These are phyloP conservation scores for Stentor coeruleus DNA, from an alignment of 73 alveolate species.

Conservation along the genomic window DNA sequence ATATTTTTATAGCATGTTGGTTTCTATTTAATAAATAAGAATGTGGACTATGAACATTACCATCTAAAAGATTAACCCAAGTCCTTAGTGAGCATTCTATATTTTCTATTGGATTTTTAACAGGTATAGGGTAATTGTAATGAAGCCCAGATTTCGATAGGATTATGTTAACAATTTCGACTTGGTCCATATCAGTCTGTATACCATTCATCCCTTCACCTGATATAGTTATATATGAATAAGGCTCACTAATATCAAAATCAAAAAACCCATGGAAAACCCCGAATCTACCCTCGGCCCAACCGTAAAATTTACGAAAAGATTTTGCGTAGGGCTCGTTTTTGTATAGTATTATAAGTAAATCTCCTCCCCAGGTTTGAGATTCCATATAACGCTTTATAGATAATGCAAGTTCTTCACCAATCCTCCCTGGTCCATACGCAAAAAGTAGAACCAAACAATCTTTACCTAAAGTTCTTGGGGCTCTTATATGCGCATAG, in stretches of 20 bases:
- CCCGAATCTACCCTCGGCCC: background rate
- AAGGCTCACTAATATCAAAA: background rate
- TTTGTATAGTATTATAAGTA: background rate
- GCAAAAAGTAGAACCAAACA: slow-evolving; percentile 1
- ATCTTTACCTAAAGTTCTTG: slow-evolving; percentile 16
- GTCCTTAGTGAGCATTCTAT: too few relatives aligned
- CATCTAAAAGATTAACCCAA: too few relatives aligned
- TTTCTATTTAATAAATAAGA: too few relatives aligned
- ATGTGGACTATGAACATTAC: too few relatives aligned
- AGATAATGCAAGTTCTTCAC: background rate
- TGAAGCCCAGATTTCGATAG: too few relatives aligned
- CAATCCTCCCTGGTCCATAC: background rate
- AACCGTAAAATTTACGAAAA: background rate
- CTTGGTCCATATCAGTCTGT: slow-evolving; percentile 22
- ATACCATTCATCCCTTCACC: slow-evolving; percentile 17
- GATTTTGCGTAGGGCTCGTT: background rate
- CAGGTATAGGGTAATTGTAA: too few relatives aligned
- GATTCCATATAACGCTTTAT: background rate
- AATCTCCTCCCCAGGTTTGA: slow-evolving; percentile 1
- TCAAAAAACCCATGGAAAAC: background rate
- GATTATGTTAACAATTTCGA: background rate
- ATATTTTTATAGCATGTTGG: too few relatives aligned
- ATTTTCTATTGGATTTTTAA: too few relatives aligned
- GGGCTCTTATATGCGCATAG: background rate
- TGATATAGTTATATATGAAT: background rate